These are phyloP conservation scores for Corynascus novoguineensis DNA, from an alignment of 495 filamentous ascomycete species.

Conservation along the genomic window DNA sequence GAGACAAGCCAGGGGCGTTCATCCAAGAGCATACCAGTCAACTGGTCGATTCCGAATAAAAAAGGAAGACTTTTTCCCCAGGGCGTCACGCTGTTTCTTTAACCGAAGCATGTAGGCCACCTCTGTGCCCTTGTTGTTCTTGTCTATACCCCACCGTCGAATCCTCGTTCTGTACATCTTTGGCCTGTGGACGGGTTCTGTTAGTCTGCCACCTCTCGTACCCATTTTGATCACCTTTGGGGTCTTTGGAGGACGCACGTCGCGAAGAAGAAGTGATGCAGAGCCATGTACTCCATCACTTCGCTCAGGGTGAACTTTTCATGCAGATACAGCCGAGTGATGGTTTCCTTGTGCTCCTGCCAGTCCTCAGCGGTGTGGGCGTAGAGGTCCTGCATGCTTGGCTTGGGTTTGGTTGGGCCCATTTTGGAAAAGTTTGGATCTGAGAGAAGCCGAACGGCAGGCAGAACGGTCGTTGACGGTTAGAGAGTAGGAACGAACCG, in stretches of 20 bases:
- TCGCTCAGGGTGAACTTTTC: conserved; percentile 37
- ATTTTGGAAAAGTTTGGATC: background rate
- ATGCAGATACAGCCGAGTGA: conserved; percentile 33
- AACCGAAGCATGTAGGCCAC: conserved; percentile 33
- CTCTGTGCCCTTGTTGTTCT: conserved; percentile 39
- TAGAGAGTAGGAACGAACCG: background rate
- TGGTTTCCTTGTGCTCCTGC: conserved; percentile 17
- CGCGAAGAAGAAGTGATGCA: conserved; percentile 33
- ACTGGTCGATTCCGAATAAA: conserved; percentile 32
- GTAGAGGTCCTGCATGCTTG: conserved; percentile 9
- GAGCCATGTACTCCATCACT: conserved; percentile 39
- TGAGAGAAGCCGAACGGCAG: background rate
- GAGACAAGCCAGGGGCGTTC: background rate
- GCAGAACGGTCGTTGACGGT: background rate
- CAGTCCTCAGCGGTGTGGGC: conserved; percentile 19
- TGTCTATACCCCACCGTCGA: conserved; percentile 41
- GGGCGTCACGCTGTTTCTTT: conserved; percentile 29
- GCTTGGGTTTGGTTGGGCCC: background rate
- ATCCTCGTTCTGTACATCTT: conserved; percentile 44
- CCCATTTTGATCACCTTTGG: too few relatives aligned
- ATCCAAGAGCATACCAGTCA: conserved; percentile 15
- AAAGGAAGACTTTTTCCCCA: conserved; percentile 30
- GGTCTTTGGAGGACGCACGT: conserved; percentile 33
- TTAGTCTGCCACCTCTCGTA: background rate
- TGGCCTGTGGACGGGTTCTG: conserved; percentile 19